Evolutionary conservation across 208 protist species (phyloP), one percentile per base, ranked within the genome.

Genomic region (Leishmania tropica): DNA sequence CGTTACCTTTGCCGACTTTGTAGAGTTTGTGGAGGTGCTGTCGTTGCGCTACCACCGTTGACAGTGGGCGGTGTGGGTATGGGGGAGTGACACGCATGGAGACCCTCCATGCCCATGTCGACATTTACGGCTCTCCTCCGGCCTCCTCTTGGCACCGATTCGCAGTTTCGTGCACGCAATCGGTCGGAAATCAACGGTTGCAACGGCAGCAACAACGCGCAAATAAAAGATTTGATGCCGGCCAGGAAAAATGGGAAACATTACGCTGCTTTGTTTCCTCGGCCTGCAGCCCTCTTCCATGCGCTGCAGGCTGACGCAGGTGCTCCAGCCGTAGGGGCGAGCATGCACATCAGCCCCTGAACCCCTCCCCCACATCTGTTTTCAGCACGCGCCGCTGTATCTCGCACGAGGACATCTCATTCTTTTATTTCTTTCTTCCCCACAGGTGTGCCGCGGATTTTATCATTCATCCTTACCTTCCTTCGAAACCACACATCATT

Each of bases 21-120:
- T 79, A 21, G 65, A 88, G 48, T 88, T 88, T 54, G 78, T 88
- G 21, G 85, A 88, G 37, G 82, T 86, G 28, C 60, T 85, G 51
- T 88, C 85, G 8, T 76, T 88, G 67, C 81, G 81, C 13, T 74
- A 85, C 47, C 72, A 64, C 62, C 75, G 37, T 24, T 85, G 45
- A 24, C 35, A 24, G 4, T 62, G 48, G n/a, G 31, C 6, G 19
- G n/a, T 1, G n/a, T n/a, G n/a, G n/a, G 53, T n/a, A 42, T 58
- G 51, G 3, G 48, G 2, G 13, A 5, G 21, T 42, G 28, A n/a
- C 70, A 8, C 60, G 75, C 72, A 47, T 53, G 10, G 8, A 19
- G 21, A 28, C 45, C 24, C 28, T 19, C 24, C 3, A 7, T 21
- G 70, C 28, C 17, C 28, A 28, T 40, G 21, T 40, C 45, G 17